These are phyloP conservation scores for Lecanoromycetidae sp. DNA, from an alignment of 2,329 filamentous ascomycete genomes.

Conservation along the genomic window DNA sequence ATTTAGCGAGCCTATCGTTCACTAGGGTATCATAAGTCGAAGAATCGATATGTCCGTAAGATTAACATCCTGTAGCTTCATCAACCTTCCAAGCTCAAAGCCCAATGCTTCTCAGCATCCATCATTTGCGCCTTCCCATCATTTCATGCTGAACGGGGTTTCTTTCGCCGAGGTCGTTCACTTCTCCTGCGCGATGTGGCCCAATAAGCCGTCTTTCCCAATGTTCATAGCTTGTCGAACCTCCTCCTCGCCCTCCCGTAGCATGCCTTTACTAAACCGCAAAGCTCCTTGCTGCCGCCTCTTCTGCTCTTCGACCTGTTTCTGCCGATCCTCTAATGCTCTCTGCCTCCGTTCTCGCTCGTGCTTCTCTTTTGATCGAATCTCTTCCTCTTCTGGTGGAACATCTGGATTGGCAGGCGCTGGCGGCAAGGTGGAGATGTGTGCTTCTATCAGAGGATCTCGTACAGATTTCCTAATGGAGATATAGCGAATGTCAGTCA, in stretches of 20 bases:
- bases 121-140: too few relatives aligned
- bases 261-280: slow-evolving; percentile 30
- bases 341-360: slow-evolving; percentile 35
- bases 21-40: background rate
- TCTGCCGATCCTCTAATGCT: slow-evolving; percentile 33
- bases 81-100: too few relatives aligned
- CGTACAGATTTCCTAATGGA: slow-evolving; percentile 29
- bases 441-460: slow-evolving; percentile 31
- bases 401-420: slow-evolving; percentile 27
- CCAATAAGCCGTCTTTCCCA: slow-evolving; percentile 31
- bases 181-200: slow-evolving; percentile 27
- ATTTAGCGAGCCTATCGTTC: slow-evolving; percentile 3
- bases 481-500: slow-evolving; percentile 35
- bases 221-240: slow-evolving; percentile 34
- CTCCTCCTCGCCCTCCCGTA: slow-evolving; percentile 33
- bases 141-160: too few relatives aligned
- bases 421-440: slow-evolving; percentile 32
- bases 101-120: too few relatives aligned
- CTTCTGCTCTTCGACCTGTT: slow-evolving; percentile 33
- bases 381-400: slow-evolving; percentile 29
- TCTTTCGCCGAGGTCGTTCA: background rate
- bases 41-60: too few relatives aligned
- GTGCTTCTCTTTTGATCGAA: slow-evolving; percentile 26
- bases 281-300: slow-evolving; percentile 30
- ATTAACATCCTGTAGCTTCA: too few relatives aligned